Evolutionary conservation across 495 filamentous ascomycete species (phyloP), one percentile per base, ranked within the genome.

Genomic region (Cryomyces antarcticus): DNA sequence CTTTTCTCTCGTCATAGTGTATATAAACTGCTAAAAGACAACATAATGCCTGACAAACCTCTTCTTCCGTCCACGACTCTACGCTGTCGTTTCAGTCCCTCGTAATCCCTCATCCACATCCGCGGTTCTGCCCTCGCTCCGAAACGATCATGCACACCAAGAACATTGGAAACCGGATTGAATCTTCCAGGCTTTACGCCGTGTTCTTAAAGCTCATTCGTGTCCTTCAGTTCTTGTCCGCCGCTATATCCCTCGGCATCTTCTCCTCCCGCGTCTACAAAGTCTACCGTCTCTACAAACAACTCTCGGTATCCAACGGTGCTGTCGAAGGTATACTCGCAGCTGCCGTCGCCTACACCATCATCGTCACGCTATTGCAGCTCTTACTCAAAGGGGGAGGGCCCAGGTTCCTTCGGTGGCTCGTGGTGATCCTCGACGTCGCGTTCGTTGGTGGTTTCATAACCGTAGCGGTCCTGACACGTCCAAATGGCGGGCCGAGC

Each of bases 251-350:
- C 31, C 53, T 64, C 38, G 54, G 51, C 31, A 47, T 64, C 45
- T 64, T 62, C 52, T 53, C 56, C 37, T 39, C 34, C 4, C 56
- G 59, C 31, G 2, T 61, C 13, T 48, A 48, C 46, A 62, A 60
- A 39, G 52, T 61, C 45, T 50, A 57, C 53, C 52, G 50, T 24
- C 56, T 59, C 30, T 38, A 42, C 39, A 45, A 48, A 37, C 42
- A 49, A 29, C 35, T 58, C 37, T 50, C 45, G 38, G 31, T 31
- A 1, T 44, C 51, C 9, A 43, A 52, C 17, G 53, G 56, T 35
- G 60, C 60, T 27, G 58, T 61, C 29, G 56, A 57, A 38, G 57
- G 56, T 31, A 59, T 60, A 35, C 50, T 62, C 28, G 49, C 56
- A 11, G 57, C 59, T 13, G 57, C 59, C 10, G 52, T 57, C 7